Conservation (phyloP, 2,329 filamentous ascomycete genomes). For the Pseudogymnoascus sp. region DNA sequence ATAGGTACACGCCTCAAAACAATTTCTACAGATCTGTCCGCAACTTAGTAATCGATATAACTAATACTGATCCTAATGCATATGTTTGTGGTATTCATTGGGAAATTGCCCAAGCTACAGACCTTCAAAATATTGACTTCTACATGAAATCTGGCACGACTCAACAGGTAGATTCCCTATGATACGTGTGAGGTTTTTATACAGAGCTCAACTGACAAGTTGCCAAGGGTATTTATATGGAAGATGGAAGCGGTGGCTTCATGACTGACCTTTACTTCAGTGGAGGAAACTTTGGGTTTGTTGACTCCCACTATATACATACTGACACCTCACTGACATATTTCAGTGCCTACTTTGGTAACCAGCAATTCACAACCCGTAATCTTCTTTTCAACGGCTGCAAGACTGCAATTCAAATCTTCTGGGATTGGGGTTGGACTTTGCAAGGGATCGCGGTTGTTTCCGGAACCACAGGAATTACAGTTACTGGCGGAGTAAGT, state of each 20-base stretch:
- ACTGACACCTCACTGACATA: too few relatives aligned
- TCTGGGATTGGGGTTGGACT: slow-evolving; percentile 49
- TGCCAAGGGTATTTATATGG: slow-evolving; percentile 54
- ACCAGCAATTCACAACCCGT: slow-evolving; percentile 55
- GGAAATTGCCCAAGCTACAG: slow-evolving; percentile 46
- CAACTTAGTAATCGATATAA: slow-evolving; percentile 55
- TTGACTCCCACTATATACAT: too few relatives aligned
- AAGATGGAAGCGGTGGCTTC: slow-evolving; percentile 72
- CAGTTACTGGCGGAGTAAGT: slow-evolving; percentile 43
- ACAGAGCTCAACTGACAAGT: too few relatives aligned
- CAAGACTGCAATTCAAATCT: slow-evolving; percentile 45
- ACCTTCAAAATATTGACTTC: slow-evolving; percentile 50
- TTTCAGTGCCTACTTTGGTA: slow-evolving; percentile 49
- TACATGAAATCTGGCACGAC: slow-evolving; percentile 53
- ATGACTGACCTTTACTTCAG: slow-evolving; percentile 66
- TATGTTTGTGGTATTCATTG: slow-evolving; percentile 39
- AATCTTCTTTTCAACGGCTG: slow-evolving; percentile 40
- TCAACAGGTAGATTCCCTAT: slow-evolving; percentile 35
- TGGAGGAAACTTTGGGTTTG: slow-evolving; percentile 28
- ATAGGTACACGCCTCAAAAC: not conserved
- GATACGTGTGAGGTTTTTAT: too few relatives aligned
- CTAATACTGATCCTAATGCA: slow-evolving; percentile 14
- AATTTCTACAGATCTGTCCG: slow-evolving; percentile 35
- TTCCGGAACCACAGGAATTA: slow-evolving; percentile 42
- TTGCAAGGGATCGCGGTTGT: slow-evolving; percentile 38